Evolutionary conservation across 2,329 filamentous ascomycete genomes (phyloP).

Genomic region (Penicillium aurantiogriseum): DNA sequence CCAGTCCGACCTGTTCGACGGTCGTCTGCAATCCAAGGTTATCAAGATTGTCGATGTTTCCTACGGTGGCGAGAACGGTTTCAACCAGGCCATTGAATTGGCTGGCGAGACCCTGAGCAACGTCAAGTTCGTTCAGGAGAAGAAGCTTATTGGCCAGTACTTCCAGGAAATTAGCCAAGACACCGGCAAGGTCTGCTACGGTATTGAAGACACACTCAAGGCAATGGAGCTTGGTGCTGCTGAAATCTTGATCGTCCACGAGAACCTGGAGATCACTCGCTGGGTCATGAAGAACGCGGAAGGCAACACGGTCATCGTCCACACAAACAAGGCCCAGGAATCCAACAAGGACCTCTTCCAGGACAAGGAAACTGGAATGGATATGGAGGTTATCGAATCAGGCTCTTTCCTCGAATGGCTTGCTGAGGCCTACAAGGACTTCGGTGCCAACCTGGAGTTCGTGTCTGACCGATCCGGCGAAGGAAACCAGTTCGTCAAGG

Average conservation of each 20-base stretch:
- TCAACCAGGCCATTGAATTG: slow-evolving; percentile 98
- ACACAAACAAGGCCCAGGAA: slow-evolving; percentile 87
- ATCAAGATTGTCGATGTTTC: slow-evolving; percentile 99
- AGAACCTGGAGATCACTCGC: slow-evolving; percentile 92
- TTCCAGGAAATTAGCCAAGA: slow-evolving; percentile 99
- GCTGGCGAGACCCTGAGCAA: slow-evolving; percentile 94
- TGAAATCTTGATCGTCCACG: slow-evolving; percentile 92
- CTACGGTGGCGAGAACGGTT: slow-evolving; percentile 98
- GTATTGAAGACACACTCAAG: slow-evolving; percentile 96
- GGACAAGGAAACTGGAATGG: slow-evolving; percentile 92
- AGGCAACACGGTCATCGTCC: slow-evolving; percentile 70
- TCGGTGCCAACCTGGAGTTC: slow-evolving; percentile 92
- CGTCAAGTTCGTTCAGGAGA: slow-evolving; percentile 99
- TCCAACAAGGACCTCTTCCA: slow-evolving; percentile 78
- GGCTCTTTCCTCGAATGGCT: slow-evolving; percentile 99
- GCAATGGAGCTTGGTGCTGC: slow-evolving; percentile 92
- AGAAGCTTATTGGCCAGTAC: slow-evolving; percentile 98
- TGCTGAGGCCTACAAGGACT: slow-evolving; percentile 97
- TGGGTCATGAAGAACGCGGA: slow-evolving; percentile 81
- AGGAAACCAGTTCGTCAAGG: slow-evolving; percentile 99
- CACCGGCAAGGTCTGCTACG: slow-evolving; percentile 94
- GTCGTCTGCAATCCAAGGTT: slow-evolving; percentile 86
- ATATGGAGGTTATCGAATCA: slow-evolving; percentile 91
- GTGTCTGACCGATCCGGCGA: slow-evolving; percentile 96
- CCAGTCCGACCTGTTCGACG: slow-evolving; percentile 94